These are phyloP conservation scores for Nicotiana undulata DNA, from an alignment of 257 asterid genomes.

Conservation along the genomic window DNA sequence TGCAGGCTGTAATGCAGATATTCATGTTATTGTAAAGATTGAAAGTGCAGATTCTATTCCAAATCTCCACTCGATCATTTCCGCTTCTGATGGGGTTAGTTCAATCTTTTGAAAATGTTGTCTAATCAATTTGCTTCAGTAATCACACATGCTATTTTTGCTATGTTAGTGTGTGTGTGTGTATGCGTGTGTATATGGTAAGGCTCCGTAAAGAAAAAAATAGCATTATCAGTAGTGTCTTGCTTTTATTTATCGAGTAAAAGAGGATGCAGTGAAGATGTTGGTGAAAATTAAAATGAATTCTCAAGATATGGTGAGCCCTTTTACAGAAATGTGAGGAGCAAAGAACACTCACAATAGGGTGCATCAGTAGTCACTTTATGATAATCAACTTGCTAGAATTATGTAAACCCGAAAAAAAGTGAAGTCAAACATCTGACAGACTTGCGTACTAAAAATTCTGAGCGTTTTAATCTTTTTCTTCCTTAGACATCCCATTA, in stretches of 20 bases:
- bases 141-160: conserved; percentile 1
- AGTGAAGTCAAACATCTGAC: neutral
- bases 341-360: neutral
- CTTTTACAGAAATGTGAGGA: neutral
- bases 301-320: neutral
- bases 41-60: conserved; percentile 98
- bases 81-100: conserved; percentile 97
- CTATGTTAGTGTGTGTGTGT: neutral
- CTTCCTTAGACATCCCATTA: neutral
- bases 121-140: neutral
- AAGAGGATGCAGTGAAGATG: neutral
- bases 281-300: neutral
- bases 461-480: neutral
- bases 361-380: neutral
- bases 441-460: neutral
- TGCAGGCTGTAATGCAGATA: conserved; percentile 81
- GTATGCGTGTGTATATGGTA: neutral
- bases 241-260: neutral
- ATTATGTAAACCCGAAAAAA: neutral
- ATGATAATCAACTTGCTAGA: neutral
- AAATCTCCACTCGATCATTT: conserved; percentile 80
- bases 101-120: neutral
- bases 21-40: conserved; percentile 80
- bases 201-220: neutral
- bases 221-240: neutral